Percentiles rank a stretch among this genome's conserved stretches.
These are phyloP conservation scores for Pythium aristosporum DNA, from an alignment of 352 stramenopile genomes.

Conservation along the genomic window DNA sequence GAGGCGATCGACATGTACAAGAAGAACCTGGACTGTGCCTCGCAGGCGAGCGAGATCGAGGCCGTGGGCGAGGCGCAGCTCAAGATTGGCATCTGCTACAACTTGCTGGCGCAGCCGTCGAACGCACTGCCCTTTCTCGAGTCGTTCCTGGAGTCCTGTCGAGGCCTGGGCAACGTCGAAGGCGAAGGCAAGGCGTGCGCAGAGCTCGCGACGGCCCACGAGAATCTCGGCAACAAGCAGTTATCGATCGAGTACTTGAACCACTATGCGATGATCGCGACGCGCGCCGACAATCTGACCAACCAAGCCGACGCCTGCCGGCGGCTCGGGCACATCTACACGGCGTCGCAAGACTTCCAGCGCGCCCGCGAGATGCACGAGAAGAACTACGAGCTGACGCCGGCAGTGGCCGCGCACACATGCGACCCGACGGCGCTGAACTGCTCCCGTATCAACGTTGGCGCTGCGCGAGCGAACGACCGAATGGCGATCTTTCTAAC, in stretches of 20 bases:
- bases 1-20: constrained; percentile 74
- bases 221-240: constrained; percentile 75
- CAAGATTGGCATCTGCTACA: constrained; percentile 79
- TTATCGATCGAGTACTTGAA: constrained; percentile 88
- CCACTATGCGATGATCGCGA: constrained; percentile 78
- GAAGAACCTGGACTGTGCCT: constrained; percentile 65
- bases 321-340: constrained; percentile 86
- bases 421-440: constrained; percentile 53
- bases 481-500: constrained; percentile 57
- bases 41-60: constrained; percentile 61
- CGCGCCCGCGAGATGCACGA: constrained; percentile 87
- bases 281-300: constrained; percentile 75
- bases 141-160: constrained; percentile 61
- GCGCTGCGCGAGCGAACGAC: constrained; percentile 68
- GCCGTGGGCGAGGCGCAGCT: constrained; percentile 62
- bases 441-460: constrained; percentile 64
- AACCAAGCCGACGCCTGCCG: constrained; percentile 87
- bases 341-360: constrained; percentile 71
- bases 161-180: constrained; percentile 56
- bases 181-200: constrained; percentile 85
- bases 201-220: constrained; percentile 86
- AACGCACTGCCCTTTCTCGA: constrained; percentile 87
- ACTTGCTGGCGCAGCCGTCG: constrained; percentile 48
- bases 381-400: constrained; percentile 87
- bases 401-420: constrained; percentile 40